These are phyloP conservation scores for Pulveroboletus sp. DNA, from an alignment of 768 basidiomycete genomes.

Conservation along the genomic window DNA sequence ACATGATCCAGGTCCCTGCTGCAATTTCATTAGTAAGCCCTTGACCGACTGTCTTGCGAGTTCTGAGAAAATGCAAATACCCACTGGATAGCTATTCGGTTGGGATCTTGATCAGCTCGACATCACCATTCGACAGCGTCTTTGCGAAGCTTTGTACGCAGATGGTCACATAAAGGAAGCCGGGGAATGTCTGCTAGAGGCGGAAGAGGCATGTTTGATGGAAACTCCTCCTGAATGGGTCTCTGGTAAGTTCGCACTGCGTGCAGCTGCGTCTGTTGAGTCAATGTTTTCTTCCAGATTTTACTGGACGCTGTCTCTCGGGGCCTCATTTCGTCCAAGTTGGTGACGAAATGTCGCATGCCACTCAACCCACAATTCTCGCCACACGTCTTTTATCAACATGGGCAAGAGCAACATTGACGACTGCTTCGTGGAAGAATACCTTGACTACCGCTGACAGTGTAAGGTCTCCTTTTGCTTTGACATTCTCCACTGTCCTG, in stretches of 20 bases:
- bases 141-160: slow-evolving; percentile 5
- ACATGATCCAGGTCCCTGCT: not conserved
- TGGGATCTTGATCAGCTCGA: slow-evolving; percentile 5
- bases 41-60: too few species aligned
- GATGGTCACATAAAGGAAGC: not conserved
- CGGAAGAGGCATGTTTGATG: not conserved
- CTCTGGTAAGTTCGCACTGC: not conserved
- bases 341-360: too few species aligned
- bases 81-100: slow-evolving; percentile 9
- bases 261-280: too few species aligned
- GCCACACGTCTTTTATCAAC: not conserved
- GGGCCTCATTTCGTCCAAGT: not conserved
- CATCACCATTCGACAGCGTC: not conserved
- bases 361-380: not conserved
- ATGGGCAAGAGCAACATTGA: slow-evolving; percentile 1
- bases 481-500: too few species aligned
- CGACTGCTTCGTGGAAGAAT: not conserved
- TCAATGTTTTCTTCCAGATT: not conserved
- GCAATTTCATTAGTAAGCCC: slow-evolving; percentile 1
- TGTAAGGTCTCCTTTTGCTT: not conserved
- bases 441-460: not conserved
- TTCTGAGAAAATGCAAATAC: not conserved
- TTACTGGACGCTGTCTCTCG: not conserved
- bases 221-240: not conserved
- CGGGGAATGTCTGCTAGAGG: not conserved